These are phyloP conservation scores for Coemansia sp. DNA, from an alignment of 192 early-diverging fungal genomes.

Conservation along the genomic window DNA sequence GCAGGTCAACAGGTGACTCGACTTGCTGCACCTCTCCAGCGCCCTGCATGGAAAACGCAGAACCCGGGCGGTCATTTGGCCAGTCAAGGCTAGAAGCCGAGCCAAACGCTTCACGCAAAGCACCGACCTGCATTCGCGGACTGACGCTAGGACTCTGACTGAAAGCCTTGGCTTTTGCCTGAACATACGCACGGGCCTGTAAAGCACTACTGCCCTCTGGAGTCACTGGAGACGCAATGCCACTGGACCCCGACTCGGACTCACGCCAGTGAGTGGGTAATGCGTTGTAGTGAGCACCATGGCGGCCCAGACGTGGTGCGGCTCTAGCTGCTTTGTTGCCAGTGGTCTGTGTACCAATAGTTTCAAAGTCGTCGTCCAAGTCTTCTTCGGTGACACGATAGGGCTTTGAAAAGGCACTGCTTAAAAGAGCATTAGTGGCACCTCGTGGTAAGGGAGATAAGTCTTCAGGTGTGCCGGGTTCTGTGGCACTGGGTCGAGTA, in stretches of 20 bases:
- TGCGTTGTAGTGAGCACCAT: conserved; percentile 36
- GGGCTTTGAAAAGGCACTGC: conserved; percentile 25
- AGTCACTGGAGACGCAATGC: conserved; percentile 41
- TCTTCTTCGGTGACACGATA: conserved; percentile 7
- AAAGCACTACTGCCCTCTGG: conserved; percentile 37
- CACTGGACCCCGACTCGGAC: conserved; percentile 42
- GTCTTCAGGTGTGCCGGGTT: conserved; percentile 16
- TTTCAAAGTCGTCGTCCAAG: background rate
- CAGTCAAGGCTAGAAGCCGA: conserved; percentile 44
- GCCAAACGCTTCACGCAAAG: conserved; percentile 36
- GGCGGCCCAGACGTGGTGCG: conserved; percentile 26
- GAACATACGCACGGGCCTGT: conserved; percentile 16
- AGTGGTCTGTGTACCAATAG: conserved; percentile 2
- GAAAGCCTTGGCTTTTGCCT: conserved; percentile 11
- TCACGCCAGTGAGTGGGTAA: conserved; percentile 52
- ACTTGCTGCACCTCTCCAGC: conserved; percentile 23
- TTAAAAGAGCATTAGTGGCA: conserved; percentile 18
- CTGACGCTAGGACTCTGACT: conserved; percentile 19
- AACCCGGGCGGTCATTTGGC: conserved; percentile 34
- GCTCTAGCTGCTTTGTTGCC: conserved; percentile 2
- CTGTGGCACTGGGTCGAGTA: conserved; percentile 21
- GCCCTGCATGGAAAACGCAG: conserved; percentile 29
- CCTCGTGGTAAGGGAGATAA: conserved; percentile 16
- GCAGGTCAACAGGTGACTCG: conserved; percentile 40
- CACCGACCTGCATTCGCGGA: conserved; percentile 22